Percentiles rank a stretch among this genome's conserved stretches.
These are phyloP conservation scores for Amoebophrya sp. DNA, from an alignment of 169 alveolate genomes.

Conservation along the genomic window DNA sequence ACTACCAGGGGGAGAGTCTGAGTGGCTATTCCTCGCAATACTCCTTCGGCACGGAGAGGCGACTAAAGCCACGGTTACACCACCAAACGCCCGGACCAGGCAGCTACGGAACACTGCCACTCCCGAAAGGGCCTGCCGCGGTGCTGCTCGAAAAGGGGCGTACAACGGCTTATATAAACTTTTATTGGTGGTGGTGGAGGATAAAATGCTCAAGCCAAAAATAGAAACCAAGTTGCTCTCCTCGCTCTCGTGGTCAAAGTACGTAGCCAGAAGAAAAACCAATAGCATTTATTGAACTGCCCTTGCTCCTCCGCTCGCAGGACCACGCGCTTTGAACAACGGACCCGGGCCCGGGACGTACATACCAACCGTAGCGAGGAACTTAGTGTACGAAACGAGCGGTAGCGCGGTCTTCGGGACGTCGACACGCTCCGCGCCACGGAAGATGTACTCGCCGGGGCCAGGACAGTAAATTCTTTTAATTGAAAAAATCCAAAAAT, in stretches of 20 bases:
- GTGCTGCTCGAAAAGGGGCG: neutral
- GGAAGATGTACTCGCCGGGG: neutral
- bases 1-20: neutral
- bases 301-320: no score
- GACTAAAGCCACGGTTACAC: neutral
- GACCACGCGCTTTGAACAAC: no score
- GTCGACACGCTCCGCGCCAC: neutral
- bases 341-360: neutral
- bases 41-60: no score
- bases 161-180: no score
- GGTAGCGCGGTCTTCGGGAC: neutral
- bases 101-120: neutral
- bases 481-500: no score
- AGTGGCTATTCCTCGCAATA: no score
- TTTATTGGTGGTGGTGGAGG: no score
- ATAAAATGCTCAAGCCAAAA: no score
- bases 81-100: neutral
- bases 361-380: neutral
- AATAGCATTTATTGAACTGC: no score
- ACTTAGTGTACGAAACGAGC: neutral
- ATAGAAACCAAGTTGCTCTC: no score
- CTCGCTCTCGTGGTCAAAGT: no score
- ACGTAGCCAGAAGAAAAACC: no score
- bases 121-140: neutral
- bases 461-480: neutral